Evolutionary conservation across 2,329 filamentous ascomycete genomes (phyloP).

Genomic region (Alternaria gansuensis): DNA sequence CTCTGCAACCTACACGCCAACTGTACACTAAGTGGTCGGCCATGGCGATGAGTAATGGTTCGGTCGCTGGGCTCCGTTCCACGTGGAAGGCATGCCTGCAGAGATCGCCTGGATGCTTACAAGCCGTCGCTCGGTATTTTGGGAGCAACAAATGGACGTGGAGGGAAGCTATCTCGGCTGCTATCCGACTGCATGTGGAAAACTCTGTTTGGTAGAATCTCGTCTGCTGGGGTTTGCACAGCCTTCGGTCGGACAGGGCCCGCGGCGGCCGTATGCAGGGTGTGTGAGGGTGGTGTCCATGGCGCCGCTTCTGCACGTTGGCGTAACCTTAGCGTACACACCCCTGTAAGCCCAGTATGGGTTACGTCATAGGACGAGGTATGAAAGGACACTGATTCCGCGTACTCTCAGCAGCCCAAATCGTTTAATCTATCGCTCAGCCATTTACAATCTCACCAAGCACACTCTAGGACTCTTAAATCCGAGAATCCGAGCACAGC

Average conservation of each 20-base stretch:
- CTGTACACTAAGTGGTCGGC: conserved; percentile 12
- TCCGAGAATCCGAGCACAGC: conserved; percentile 41
- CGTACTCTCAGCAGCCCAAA: conserved; percentile 35
- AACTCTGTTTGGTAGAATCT: conserved; percentile 25
- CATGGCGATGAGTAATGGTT: conserved; percentile 12
- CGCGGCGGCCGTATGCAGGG: conserved; percentile 26
- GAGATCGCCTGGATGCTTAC: conserved; percentile 15
- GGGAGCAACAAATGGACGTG: conserved; percentile 16
- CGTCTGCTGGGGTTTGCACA: conserved; percentile 26
- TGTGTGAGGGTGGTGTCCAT: conserved; percentile 32
- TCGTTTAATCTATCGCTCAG: conserved; percentile 45
- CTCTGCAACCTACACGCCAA: conserved; percentile 9
- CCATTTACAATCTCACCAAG: conserved; percentile 46
- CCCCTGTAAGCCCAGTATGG: conserved; percentile 26
- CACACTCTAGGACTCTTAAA: conserved; percentile 32
- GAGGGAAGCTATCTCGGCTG: conserved; percentile 32
- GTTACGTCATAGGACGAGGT: conserved; percentile 30
- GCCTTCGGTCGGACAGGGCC: conserved; percentile 32
- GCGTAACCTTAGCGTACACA: conserved; percentile 13
- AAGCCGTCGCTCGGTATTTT: conserved; percentile 36
- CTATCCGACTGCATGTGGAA: conserved; percentile 36
- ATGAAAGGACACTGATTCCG: conserved; percentile 41
- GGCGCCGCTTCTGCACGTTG: conserved; percentile 16
- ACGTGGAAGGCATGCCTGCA: conserved; percentile 22
- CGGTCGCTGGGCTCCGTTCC: conserved; percentile 14